Conservation (phyloP, 2,329 filamentous ascomycete species). For the Colletotrichum phormii region DNA sequence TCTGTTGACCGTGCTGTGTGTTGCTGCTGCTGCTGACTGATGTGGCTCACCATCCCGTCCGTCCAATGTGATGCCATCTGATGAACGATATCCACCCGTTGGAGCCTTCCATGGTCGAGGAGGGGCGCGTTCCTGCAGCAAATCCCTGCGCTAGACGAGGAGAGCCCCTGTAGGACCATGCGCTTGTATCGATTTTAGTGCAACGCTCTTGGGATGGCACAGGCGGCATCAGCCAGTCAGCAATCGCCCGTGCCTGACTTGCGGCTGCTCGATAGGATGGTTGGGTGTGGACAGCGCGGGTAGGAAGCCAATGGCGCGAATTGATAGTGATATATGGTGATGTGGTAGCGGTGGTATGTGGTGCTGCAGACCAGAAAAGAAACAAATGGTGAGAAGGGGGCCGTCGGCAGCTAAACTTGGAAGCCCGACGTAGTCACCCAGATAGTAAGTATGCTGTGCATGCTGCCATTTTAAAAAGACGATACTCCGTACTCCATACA, state of each 20-base stretch:
- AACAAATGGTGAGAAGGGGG: background rate
- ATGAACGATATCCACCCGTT: slow-evolving; percentile 24
- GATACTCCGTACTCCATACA: background rate
- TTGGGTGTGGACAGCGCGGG: background rate
- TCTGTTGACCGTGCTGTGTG: background rate
- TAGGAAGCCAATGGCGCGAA: background rate
- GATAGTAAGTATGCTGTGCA: background rate
- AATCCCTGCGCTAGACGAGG: slow-evolving; percentile 32
- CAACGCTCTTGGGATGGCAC: slow-evolving; percentile 30
- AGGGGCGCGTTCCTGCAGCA: slow-evolving; percentile 38
- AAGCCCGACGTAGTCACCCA: background rate
- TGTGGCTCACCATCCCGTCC: background rate
- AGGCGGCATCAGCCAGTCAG: slow-evolving; percentile 25
- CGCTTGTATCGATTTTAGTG: slow-evolving; percentile 31
- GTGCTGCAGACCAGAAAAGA: background rate
- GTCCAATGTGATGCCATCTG: slow-evolving; percentile 15
- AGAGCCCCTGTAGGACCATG: slow-evolving; percentile 25
- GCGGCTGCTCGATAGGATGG: slow-evolving; percentile 8
- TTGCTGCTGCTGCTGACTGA: slow-evolving; percentile 5
- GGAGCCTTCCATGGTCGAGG: slow-evolving; percentile 7
- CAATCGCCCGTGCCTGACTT: slow-evolving; percentile 26
- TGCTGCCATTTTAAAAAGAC: background rate
- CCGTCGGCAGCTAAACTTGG: background rate
- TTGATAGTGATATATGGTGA: background rate
- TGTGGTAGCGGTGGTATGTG: background rate